Evolutionary conservation across 2,329 filamentous ascomycete species (phyloP), one percentile per base, ranked within the genome.

Genomic region (Fusarium oxysporum): DNA sequence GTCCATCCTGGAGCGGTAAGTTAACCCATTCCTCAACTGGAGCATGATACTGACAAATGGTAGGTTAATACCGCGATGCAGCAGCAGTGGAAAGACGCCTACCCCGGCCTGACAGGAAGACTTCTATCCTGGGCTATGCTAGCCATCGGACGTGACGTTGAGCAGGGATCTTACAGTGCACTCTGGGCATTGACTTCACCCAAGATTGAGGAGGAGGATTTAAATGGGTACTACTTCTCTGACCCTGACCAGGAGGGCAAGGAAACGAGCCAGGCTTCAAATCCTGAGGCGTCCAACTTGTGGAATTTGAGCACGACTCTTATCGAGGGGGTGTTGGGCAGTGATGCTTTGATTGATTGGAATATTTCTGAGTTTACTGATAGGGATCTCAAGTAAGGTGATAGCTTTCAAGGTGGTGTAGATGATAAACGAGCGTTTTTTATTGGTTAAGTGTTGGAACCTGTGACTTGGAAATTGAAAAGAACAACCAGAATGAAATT

Each of bases 11-110:
- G 71, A 61, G 62, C 71, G 1, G 71, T 67, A 56, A 45, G 71
- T 58, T 0, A 1, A 3, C 4, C 4, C 5, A 23, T 3, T 1
- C 3, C 13, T 3, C 6, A 11, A 14, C 0, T 1, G 1, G 3
- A 10, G n/a, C 5, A 8, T 4, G 6, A 8, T 28, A 8, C 33
- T 69, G 3, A 64, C 13, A 28, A 8, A 10, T 1, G 4, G 4
- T 19, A 84, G 83, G 83, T 85, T 28, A 85, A 83, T 12, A 85
- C 84, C 0, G 78, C 79, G 7, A 85, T 85, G 80, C 82, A 85
- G 58, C 78, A 85, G 57, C 83, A 85, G 63, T 85, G 83, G 83
- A 85, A 85, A 64, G 82, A 84, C 21, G 83, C 83, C 0, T 85
- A 85, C 48, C 83, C 83, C 0, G 83, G 83, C 0, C 71, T 86